phyloP scores from a whole-genome alignment of 768 basidiomycete species.

The Udeniomyces megalosporus region DNA sequence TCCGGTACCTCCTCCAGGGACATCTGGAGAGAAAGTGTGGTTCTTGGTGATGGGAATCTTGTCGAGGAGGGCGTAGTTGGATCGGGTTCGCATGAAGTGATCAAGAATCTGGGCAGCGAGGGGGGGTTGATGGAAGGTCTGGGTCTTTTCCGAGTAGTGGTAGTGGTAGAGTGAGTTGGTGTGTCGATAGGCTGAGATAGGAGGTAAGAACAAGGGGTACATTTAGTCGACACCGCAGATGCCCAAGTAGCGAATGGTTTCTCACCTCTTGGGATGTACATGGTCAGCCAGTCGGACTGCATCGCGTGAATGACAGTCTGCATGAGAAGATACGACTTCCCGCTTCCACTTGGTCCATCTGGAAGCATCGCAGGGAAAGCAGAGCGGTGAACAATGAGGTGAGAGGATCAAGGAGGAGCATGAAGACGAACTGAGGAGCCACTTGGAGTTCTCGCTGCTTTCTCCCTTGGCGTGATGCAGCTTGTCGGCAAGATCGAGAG shows the following conservation, averaged over 20 bases:
- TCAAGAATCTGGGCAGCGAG: not conserved
- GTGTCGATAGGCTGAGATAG: not conserved
- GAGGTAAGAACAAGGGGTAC: not conserved
- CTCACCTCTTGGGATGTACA: conserved; percentile 6
- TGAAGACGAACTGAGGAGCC: conserved; percentile 2
- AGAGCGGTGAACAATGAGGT: too few species aligned
- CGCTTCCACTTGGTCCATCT: conserved; percentile 8
- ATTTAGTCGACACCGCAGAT: not conserved
- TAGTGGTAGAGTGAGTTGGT: not conserved
- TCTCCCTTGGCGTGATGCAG: not conserved
- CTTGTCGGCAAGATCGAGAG: not conserved
- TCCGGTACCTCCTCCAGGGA: conserved; percentile 1
- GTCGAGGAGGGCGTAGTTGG: not conserved
- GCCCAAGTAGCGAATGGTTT: not conserved
- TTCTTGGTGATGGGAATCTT: not conserved
- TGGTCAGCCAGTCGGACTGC: conserved; percentile 5
- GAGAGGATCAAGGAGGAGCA: not conserved
- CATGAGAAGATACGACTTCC: conserved; percentile 9
- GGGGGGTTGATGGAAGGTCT: conserved; percentile 12
- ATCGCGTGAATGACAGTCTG: conserved; percentile 1
- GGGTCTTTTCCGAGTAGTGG: conserved; percentile 6
- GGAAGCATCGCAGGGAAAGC: not conserved
- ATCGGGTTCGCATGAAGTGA: not conserved
- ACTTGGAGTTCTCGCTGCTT: not conserved
- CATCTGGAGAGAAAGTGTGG: conserved; percentile 3